Conservation (phyloP, 2,329 filamentous ascomycete genomes). For the Monosporascus ibericus region DNA sequence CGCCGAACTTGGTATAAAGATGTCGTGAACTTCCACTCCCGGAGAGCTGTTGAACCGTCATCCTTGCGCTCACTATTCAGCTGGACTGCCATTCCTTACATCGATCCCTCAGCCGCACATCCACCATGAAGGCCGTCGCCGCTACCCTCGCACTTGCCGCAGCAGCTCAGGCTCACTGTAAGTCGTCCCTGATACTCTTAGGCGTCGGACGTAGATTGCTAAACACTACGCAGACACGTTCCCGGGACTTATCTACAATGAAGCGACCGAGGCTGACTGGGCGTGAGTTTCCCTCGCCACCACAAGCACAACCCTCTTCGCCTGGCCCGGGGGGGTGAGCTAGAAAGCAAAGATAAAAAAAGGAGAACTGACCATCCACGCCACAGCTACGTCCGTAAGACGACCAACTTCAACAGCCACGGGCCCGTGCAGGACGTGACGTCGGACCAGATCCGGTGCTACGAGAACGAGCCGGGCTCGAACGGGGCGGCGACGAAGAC, state of each 20-base stretch:
- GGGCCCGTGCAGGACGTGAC: slow-evolving; percentile 27
- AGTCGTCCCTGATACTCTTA: slow-evolving; percentile 1
- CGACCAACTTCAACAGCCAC: slow-evolving; percentile 32
- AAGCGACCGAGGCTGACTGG: slow-evolving; percentile 25
- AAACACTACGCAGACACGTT: slow-evolving; percentile 18
- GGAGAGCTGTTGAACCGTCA: too few relatives aligned
- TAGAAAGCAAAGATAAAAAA: background rate
- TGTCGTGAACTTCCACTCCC: too few relatives aligned
- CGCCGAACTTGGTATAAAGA: too few relatives aligned
- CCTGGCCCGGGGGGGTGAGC: too few relatives aligned
- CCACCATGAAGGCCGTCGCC: slow-evolving; percentile 16
- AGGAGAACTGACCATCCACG: background rate
- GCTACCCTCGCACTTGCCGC: slow-evolving; percentile 13
- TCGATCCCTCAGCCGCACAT: background rate
- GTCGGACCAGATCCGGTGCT: slow-evolving; percentile 29
- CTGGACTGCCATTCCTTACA: too few relatives aligned
- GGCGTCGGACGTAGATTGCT: background rate
- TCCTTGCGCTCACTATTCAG: too few relatives aligned
- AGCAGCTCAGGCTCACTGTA: slow-evolving; percentile 20
- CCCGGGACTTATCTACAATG: slow-evolving; percentile 19
- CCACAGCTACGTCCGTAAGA: slow-evolving; percentile 23
- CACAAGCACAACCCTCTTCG: too few relatives aligned
- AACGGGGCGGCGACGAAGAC: slow-evolving; percentile 24
- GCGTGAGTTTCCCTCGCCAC: slow-evolving; percentile 5
- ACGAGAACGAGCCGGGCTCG: slow-evolving; percentile 22